Evolutionary conservation across 1,284 basidiomycete species (phyloP).

Genomic region (Singerocomus rubriflavus): DNA sequence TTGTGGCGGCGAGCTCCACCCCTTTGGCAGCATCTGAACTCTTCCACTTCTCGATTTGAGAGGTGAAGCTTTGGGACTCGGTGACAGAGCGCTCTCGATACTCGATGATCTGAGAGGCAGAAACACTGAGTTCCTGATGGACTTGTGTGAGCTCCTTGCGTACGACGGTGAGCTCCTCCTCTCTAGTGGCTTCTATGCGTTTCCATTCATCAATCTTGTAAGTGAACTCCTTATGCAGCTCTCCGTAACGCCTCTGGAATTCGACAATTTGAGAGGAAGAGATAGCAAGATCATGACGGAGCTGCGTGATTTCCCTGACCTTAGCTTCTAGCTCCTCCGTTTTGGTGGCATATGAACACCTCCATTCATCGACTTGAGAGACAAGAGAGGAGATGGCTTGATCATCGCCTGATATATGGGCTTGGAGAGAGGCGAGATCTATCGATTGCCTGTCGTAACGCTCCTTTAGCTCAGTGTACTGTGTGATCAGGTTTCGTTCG

Average conservation of each 20-base stretch:
- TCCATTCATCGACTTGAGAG: too few species aligned
- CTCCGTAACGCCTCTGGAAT: background rate
- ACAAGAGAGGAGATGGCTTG: background rate
- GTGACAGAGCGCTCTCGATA: too few species aligned
- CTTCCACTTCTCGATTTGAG: too few species aligned
- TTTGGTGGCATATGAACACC: too few species aligned
- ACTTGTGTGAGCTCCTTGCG: too few species aligned
- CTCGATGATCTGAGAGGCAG: too few species aligned
- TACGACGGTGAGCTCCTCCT: too few species aligned
- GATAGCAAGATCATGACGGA: background rate
- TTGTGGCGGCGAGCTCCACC: too few species aligned
- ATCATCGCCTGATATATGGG: background rate
- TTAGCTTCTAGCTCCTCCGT: background rate
- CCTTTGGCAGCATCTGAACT: too few species aligned
- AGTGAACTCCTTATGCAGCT: background rate
- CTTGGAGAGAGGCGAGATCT: background rate
- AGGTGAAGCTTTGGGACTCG: too few species aligned
- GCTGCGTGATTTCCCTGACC: background rate
- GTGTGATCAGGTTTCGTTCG: background rate
- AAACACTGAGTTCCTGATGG: too few species aligned
- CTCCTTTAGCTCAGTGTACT: slow-evolving; percentile 2
- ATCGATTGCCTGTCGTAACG: background rate
- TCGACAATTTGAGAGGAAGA: background rate
- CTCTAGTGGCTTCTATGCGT: too few species aligned
- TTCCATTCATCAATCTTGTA: background rate